Percentiles rank a stretch among this genome's conserved stretches.
Evolutionary conservation across 208 protist genomes (phyloP).

Genomic region (Leishmania lainsoni): DNA sequence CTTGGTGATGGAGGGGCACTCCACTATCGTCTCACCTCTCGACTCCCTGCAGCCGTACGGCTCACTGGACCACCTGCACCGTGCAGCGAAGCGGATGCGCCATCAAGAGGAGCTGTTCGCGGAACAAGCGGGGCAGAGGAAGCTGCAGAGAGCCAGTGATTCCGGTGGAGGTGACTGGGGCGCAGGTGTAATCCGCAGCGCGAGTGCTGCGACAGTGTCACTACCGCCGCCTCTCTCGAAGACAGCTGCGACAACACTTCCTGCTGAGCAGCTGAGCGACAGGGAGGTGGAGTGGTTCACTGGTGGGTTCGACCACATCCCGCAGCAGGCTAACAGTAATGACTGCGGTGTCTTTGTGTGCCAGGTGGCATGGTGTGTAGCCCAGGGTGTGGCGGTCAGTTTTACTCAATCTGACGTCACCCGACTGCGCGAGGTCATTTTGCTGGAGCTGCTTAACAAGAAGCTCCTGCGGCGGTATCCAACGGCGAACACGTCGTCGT

Average conservation of each 20-base stretch:
- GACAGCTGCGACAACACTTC: conserved; percentile 11
- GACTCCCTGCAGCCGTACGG: conserved; percentile 28
- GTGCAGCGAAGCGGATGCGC: conserved; percentile 28
- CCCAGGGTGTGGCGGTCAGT: conserved; percentile 51
- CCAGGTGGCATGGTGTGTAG: conserved; percentile 68
- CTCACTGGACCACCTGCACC: conserved; percentile 20
- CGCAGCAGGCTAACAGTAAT: conserved; percentile 72
- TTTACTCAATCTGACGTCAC: conserved; percentile 55
- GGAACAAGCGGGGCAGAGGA: neutral
- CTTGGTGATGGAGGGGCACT: neutral
- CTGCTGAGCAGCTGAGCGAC: conserved; percentile 25
- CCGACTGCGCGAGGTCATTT: conserved; percentile 54
- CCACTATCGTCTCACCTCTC: neutral
- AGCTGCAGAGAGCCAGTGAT: neutral
- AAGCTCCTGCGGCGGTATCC: conserved; percentile 57
- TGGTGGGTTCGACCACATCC: conserved; percentile 41
- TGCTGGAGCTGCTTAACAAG: conserved; percentile 59
- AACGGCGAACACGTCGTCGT: conserved; percentile 42
- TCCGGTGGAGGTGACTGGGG: neutral
- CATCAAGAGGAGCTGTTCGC: conserved; percentile 22
- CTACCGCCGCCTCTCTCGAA: neutral
- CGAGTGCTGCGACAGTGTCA: neutral
- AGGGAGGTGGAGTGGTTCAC: conserved; percentile 42
- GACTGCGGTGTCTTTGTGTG: conserved; percentile 91
- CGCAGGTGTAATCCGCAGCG: neutral